Evolutionary conservation across 2,329 filamentous ascomycete genomes (phyloP), one percentile per base, ranked within the genome.

Genomic region (Emmonsiellopsis sp.): DNA sequence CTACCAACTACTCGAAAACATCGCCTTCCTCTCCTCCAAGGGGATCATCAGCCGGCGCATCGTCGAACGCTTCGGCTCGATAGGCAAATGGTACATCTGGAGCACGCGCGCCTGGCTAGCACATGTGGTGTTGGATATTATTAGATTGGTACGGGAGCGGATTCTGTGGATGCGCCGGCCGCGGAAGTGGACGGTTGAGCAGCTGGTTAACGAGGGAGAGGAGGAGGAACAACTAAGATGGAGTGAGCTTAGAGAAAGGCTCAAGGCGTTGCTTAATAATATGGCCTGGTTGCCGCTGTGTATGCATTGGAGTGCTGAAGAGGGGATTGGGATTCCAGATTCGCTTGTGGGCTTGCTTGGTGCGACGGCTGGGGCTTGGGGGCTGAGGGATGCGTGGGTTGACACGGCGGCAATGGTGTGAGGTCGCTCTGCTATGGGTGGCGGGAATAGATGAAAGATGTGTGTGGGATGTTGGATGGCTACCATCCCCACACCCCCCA

Each of bases 1-100:
- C 8, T 95, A 87, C 74, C 90, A 96, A 71, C 72, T 81, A 1
- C 77, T 92, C 42, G 93, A 98, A 75, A 96, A 95, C 71, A 78
- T 80, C 40, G 86, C 86, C 13, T 95, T 86, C 73, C 78, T 97
- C 39, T 78, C 83, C 2, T 75, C 77, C 56, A 90, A 90, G 68
- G 84, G 85, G 17, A 80, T 94, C 3, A 65, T 95, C 49, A 76
- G 67, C 7, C 64, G 70, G 42, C 62, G 61, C 4, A 60, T 67
- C 14, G 57, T 74, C 5, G 67, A 72, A 17, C 67, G 67, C 45
- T 68, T 65, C 11, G 75, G 78, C 47, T 78, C 78, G 47, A 79
- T 87, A 66, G 77, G 68, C 32, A 76, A 73, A 59, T 83, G 85
- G 65, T 85, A 80, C 70, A 67, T 83, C 14, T 87, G 85, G 83